Conservation (phyloP, 164 flowering plant species). For the Nymphaea colorata region DNA sequence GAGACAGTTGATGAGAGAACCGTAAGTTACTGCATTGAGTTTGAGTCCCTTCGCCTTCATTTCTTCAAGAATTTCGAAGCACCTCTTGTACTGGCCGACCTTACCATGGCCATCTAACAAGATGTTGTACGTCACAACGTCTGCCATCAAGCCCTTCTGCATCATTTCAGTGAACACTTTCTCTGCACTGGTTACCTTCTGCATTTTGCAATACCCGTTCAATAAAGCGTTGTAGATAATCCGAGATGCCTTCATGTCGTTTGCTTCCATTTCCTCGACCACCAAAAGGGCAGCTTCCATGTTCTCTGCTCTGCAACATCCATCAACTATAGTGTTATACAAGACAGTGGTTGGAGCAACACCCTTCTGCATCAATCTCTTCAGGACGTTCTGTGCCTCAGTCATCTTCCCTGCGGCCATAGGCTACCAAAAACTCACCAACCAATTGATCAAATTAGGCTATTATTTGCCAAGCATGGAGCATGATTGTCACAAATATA, state of each 20-base stretch:
- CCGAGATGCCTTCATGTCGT: conserved; percentile 29
- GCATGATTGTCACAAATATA: too few species aligned
- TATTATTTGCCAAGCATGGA: too few species aligned
- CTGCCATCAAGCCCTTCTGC: conserved; percentile 33
- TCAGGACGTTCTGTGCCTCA: conserved; percentile 37
- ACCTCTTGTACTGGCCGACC: conserved; percentile 28
- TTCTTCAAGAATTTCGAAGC: conserved; percentile 50
- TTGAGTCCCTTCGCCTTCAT: conserved; percentile 44
- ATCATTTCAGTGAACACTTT: conserved; percentile 42
- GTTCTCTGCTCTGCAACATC: conserved; percentile 35
- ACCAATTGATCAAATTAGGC: too few species aligned
- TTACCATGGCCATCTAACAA: conserved; percentile 57
- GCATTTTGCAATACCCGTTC: conserved; percentile 32
- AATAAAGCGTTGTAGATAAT: conserved; percentile 45
- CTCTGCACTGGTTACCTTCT: conserved; percentile 44
- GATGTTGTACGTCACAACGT: conserved; percentile 43
- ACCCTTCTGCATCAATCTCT: conserved; percentile 25
- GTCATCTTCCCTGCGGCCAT: conserved; percentile 45
- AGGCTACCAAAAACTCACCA: too few species aligned
- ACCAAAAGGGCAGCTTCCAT: conserved; percentile 26
- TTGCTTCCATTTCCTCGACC: conserved; percentile 30
- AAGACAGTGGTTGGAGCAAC: conserved; percentile 30
- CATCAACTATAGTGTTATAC: conserved; percentile 47
- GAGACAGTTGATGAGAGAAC: conserved; percentile 51
- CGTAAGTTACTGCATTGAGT: conserved; percentile 58